Evolutionary conservation across 2,329 filamentous ascomycete species (phyloP), one percentile per base, ranked within the genome.

Genomic region (Huntiella omanensis): DNA sequence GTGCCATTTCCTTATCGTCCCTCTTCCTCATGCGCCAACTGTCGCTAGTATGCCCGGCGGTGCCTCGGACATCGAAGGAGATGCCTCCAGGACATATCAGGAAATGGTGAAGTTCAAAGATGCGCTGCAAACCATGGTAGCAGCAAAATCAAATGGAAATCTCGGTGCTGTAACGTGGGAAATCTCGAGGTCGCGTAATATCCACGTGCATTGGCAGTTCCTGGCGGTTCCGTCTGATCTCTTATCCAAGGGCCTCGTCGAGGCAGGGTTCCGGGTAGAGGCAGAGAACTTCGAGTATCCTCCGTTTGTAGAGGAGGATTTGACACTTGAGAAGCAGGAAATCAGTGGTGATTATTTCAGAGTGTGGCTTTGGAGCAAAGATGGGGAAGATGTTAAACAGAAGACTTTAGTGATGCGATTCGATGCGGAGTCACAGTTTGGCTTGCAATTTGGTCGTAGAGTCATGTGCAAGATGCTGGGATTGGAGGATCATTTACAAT

Each of bases 121-220:
- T 42, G 68, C 83, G 0, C 67, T 96, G 41, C 85, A 94, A 57
- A 69, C 68, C 40, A 93, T 95, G 82, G 67, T 95, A 10, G 63
- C 66, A n/a, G 63, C 60, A 16, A 60, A 60, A 50, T 68, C 66
- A 48, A 59, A 64, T 56, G 64, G 71, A 51, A 71, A 71, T 52
- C 74, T 95, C 1, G 91, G 88, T 12, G 74, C 78, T 2, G 81
- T 96, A 1, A 91, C 85, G 0, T 98, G 85, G 77, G 91, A 96
- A 62, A 87, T 98, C 55, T 88, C 79, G 57, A 79, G 86, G 43
- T 69, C 69, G 4, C 73, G 73, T 44, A 85, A 91, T 46, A 77
- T 96, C 47, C 91, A 98, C 58, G 71, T 80, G 1, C 88, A 96
- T 57, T 95, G 87, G 91, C 92, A 98, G 61, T 81, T 92, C 54